Evolutionary conservation across 208 protist genomes (phyloP), one percentile per base, ranked within the genome.

Genomic region (Wallacemonas rigidus): DNA sequence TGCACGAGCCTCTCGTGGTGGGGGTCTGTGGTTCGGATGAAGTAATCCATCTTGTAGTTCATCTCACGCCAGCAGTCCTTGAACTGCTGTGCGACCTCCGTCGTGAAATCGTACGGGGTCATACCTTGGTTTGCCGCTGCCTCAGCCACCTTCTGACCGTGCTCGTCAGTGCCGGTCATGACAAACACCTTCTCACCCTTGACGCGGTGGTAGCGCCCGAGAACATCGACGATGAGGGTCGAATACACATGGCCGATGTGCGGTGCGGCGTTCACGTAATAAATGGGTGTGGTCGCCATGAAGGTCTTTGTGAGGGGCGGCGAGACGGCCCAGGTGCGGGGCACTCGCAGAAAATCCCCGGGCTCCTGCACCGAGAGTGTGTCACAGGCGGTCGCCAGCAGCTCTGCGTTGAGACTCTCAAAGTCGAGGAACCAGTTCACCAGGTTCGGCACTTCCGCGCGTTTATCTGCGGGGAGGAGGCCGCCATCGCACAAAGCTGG

Each of bases 121-220:
- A 97, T 48, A 5, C 82, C 77, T 44, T 85, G 77, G 58, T 86
- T 77, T 43, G 77, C 64, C 1, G 98, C 98, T 5, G 95, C 90
- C 85, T 98, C 91, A 7, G 87, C 87, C 15, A 99, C 89, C 87
- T 99, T 99, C 62, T 95, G 89, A 14, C 99, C 99, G 82, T 99
- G 99, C 83, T 99, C 99, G 80, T 99, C 99, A 1, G 98, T 99
- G 47, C 99, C 99, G 6, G 98, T 99, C 72, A 95, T 85, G 40
- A 98, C 97, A 62, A 97, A 94, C 12, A 97, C 91, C 17, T 88
- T 54, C 71, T 94, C 83, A 5, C 96, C 96, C 41, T 92, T 88
- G 36, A 95, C 76, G 15, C 82, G 86, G 75, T 97, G 90, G 74
- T 96, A 98, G 51, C 94, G 87, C 12, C 86, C 90, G 72, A 96